Evolutionary conservation across 306 rosid genomes (phyloP).

Genomic region (Corylus americana): DNA sequence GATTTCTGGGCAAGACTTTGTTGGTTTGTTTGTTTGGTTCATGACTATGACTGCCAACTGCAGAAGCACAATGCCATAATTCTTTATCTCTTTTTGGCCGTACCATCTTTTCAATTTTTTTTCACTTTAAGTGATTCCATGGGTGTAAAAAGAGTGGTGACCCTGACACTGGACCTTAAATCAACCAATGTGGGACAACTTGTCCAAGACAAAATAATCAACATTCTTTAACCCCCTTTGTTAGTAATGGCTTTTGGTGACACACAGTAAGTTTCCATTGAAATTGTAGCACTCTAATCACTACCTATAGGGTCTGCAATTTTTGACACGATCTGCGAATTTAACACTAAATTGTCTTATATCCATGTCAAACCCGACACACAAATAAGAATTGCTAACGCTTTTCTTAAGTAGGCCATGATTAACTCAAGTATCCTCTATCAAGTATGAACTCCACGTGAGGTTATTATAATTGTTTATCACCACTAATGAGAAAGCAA

Average conservation of each 20-base stretch:
- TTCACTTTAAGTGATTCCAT: conserved; percentile 34
- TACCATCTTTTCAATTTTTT: conserved; percentile 14
- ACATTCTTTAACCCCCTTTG: conserved; percentile 24
- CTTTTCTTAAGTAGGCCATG: no score
- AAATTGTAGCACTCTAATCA: conserved; percentile 1
- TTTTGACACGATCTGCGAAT: no score
- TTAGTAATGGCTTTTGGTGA: background rate
- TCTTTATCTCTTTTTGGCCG: conserved; percentile 22
- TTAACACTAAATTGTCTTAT: no score
- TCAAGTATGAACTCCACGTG: background rate
- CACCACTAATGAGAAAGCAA: background rate
- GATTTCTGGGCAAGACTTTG: conserved; percentile 19
- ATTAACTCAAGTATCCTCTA: background rate
- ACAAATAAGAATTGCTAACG: no score
- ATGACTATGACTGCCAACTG: conserved; percentile 25
- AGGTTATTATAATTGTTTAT: background rate
- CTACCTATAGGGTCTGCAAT: no score
- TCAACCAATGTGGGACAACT: conserved; percentile 20
- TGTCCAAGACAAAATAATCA: conserved; percentile 26
- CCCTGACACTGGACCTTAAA: conserved; percentile 20
- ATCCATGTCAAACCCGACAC: no score
- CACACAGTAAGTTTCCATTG: conserved; percentile 1
- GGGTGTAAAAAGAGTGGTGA: conserved; percentile 4
- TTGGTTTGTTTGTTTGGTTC: conserved; percentile 27
- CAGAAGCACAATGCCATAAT: conserved; percentile 5